A percentile compares a stretch with the other conserved stretches of the same genome.
Evolutionary conservation across 2,329 filamentous ascomycete genomes (phyloP).

Genomic region (Sporothrix brasiliensis): DNA sequence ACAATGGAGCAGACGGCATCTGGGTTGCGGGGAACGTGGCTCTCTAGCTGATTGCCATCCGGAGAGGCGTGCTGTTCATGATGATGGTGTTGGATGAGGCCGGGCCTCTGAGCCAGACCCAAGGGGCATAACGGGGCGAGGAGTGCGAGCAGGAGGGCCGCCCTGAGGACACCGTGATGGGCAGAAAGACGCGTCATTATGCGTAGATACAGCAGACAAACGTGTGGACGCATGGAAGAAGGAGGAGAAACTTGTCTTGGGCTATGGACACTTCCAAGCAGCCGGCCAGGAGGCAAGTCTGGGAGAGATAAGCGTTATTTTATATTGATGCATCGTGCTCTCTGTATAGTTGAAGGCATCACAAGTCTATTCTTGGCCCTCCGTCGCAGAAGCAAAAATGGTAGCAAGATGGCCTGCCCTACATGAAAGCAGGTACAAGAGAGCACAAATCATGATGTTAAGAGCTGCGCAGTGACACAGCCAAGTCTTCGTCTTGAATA

Average conservation of each 20-base stretch:
- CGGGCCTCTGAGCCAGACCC: not conserved
- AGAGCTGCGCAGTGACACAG: no score
- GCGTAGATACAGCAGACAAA: not conserved
- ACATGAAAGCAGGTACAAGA: not conserved
- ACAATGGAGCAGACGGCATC: slow-evolving; percentile 11
- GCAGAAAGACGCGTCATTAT: not conserved
- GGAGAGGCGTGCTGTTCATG: not conserved
- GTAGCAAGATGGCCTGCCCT: not conserved
- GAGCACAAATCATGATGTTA: not conserved
- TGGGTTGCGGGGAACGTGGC: not conserved
- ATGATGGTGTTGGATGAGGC: not conserved
- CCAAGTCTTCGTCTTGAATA: not conserved
- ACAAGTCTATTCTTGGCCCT: not conserved
- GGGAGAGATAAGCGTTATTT: not conserved
- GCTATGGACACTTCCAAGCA: not conserved
- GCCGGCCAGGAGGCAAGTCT: not conserved
- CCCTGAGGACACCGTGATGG: not conserved
- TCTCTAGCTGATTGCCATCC: no score
- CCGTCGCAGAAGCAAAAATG: not conserved
- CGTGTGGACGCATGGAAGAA: not conserved
- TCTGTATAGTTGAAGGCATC: no score
- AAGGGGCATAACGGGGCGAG: not conserved
- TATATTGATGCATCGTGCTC: not conserved
- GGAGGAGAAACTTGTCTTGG: not conserved
- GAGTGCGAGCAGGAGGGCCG: not conserved